Evolutionary conservation across 345 rosid genomes (phyloP).

Genomic region (Erucastrum elatum): DNA sequence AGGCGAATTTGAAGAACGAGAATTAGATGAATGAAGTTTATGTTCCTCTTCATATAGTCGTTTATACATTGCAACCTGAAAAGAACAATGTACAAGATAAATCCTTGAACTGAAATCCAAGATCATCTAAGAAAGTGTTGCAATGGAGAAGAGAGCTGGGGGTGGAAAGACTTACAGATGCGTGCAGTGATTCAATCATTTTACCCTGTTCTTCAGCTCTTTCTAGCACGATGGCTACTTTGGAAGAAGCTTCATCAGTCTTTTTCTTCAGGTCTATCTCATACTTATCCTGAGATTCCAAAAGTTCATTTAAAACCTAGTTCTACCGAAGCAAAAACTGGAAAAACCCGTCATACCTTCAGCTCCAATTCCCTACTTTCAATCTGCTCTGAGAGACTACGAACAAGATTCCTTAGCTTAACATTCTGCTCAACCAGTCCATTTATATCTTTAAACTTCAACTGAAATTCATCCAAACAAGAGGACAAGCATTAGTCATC

Average conservation of each 20-base stretch:
- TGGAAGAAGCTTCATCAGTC: constrained; percentile 76
- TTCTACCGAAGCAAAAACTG: constrained; percentile 14
- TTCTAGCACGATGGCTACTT: constrained; percentile 73
- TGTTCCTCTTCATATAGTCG: constrained; percentile 92
- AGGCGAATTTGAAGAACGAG: constrained; percentile 44
- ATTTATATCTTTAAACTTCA: constrained; percentile 89
- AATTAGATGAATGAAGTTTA: constrained; percentile 53
- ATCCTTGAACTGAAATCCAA: neutral
- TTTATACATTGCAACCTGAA: constrained; percentile 90
- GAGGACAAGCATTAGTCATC: constrained; percentile 24
- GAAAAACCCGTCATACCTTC: constrained; percentile 55
- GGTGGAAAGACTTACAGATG: constrained; percentile 61
- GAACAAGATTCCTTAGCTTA: constrained; percentile 85
- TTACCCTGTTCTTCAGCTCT: constrained; percentile 91
- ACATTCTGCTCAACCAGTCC: constrained; percentile 97
- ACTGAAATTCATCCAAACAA: constrained; percentile 49
- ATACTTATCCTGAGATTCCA: constrained; percentile 57
- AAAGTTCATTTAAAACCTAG: constrained; percentile 7
- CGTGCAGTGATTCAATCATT: constrained; percentile 90
- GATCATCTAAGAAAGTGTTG: constrained; percentile 1
- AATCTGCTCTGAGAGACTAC: constrained; percentile 76
- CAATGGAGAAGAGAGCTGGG: constrained; percentile 7
- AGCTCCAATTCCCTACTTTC: constrained; percentile 68
- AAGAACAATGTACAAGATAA: constrained; percentile 19
- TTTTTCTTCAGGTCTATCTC: constrained; percentile 70